Evolutionary conservation across 257 asterid species (phyloP), one percentile per base, ranked within the genome.

Genomic region (Solanum chiquidenum): DNA sequence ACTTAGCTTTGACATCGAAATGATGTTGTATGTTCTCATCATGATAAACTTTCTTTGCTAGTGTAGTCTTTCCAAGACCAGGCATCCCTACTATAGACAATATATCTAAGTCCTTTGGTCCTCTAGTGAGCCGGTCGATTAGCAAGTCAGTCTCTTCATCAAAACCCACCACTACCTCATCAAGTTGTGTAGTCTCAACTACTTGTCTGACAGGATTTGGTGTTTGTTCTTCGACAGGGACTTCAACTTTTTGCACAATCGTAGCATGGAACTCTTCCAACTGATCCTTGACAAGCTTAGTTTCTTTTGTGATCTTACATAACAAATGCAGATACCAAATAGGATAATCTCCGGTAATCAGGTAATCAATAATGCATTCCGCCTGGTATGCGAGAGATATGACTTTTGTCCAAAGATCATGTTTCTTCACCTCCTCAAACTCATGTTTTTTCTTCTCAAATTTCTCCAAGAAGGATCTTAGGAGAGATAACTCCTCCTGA

Each of bases 51-150:
- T 84, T 88, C 37, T 33, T 52, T 6, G 87, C 85, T 8, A 84
- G 69, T 23, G 86, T 62, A 27, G 86, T 85, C 62, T 85, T 76
- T 16, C 90, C 90, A 25, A 83, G 68, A 8, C 91, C 87, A 18
- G 91, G 72, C 87, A 86, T 89, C 18, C 91, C 87, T 12, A 62
- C 83, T 9, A 89, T 89, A 23, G 87, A 37, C 21, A 89, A 79
- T 40, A 89, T 3, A 13, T 86, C 62, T 6, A 49, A 83, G 31
- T 46, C 18, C 23, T 8, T 10, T 83, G 44, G 12, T 86, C 85
- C 87, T 27, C 73, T 35, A 12, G 16, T 60, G 14, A 89, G 91
- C 18, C 14, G 49, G 5, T 38, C 12, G 2, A 68, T 86, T 27
- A 88, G 60, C 12, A 25, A 18, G 25, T 13, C 10, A 31, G 66